Base-by-base conservation (phyloP, 2,329 filamentous ascomycete species). In the Fusarium equiseti region DNA sequence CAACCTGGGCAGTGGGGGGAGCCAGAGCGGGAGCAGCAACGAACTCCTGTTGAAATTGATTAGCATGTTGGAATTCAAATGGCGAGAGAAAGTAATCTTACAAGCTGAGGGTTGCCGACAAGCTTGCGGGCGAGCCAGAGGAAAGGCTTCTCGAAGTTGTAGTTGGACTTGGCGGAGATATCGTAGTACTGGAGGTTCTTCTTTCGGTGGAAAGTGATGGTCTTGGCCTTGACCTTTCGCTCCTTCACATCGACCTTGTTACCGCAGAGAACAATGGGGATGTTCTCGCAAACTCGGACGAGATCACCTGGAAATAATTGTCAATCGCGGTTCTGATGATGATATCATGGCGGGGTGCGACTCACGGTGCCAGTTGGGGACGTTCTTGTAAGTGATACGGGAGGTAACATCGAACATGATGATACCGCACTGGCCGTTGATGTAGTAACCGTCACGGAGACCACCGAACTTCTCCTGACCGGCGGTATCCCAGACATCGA, bases 201-300 rank as follows among this genome's bases (percentile, higher is more conserved):
- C 93, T 99, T 99, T 86, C 96, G 94, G 90, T 99, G 96, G 93
- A 99, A 99, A 76, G 96, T 99, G 86, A 99, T 99, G 82, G 95
- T 97, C 93, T 99, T 99, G 81, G 96, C 96, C 91, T 99, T 99
- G 82, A 99, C 96, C 88, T 99, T 99, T 85, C 96, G 94, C 90
- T 99, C 96, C 92, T 99, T 99, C 74, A 99, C 96, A 80, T 99
- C 95, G 83, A 99, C 95, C 90, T 99, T 99, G 93, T 99, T 99
- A 81, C 95, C 95, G 84, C 91, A 94, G 74, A 99, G 92, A 79
- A 98, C 96, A 80, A 99, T 98, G 77, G 95, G 95, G 79, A 99
- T 96, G 88, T 96, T 97, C 90, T 99, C 95, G 88, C 95, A 98
- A 80, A 99, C 95, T 85, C 95, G 96, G 85, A 98, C 95, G 78